These are phyloP conservation scores for Neoboletus subvelutipes DNA, from an alignment of 768 basidiomycete genomes.

Conservation along the genomic window DNA sequence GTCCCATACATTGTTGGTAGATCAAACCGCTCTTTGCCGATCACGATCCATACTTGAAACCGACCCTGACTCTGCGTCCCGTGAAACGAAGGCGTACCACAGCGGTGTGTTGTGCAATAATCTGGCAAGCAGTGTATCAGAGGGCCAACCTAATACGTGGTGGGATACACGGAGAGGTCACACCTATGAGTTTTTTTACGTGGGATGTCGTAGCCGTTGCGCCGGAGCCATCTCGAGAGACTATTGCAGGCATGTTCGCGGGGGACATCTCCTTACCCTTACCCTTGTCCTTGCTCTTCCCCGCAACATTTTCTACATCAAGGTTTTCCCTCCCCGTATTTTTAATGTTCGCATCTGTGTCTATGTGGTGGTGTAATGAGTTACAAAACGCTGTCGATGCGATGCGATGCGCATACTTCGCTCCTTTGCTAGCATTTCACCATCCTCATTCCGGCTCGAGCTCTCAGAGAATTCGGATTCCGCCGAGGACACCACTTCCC, in stretches of 20 bases:
- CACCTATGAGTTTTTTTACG: constrained; percentile 18
- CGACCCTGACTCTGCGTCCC: constrained; percentile 20
- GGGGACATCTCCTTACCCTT: constrained; percentile 10
- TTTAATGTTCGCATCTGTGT: background rate
- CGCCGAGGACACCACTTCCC: constrained; percentile 25
- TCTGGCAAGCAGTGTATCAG: constrained; percentile 11
- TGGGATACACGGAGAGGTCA: background rate
- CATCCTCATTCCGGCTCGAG: constrained; percentile 24
- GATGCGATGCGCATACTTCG: constrained; percentile 11
- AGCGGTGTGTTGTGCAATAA: constrained; percentile 16
- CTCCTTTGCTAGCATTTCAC: background rate
- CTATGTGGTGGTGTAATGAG: background rate
- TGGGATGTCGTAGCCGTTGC: constrained; percentile 7
- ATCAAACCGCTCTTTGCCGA: constrained; percentile 40
- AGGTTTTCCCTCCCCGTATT: background rate
- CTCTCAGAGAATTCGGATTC: constrained; percentile 26
- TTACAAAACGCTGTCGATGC: background rate
- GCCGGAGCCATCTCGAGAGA: constrained; percentile 1
- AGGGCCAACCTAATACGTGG: background rate
- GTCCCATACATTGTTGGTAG: background rate
- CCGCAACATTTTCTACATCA: background rate
- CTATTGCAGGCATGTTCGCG: background rate
- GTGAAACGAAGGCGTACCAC: constrained; percentile 35
- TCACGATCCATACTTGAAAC: constrained; percentile 48
- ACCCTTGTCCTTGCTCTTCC: constrained; percentile 4